Percentiles rank a stretch among this genome's conserved stretches.
Conservation (phyloP, 371 early-diverging fungal genomes). For the Entomophthora muscae region DNA sequence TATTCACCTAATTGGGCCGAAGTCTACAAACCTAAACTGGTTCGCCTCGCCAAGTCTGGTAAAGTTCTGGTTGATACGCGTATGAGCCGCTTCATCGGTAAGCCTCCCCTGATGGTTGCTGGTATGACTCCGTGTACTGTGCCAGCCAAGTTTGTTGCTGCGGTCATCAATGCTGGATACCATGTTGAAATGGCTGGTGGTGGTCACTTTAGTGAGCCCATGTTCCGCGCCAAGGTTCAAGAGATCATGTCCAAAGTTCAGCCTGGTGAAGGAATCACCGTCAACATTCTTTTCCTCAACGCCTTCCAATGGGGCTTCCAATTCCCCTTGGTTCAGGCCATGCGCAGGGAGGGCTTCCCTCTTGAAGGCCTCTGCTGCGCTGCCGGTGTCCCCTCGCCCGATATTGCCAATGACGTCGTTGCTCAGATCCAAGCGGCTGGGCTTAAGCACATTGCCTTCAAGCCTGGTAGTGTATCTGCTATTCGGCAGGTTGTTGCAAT, state of each 20-base stretch:
- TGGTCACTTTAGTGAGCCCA: slow-evolving; percentile 76
- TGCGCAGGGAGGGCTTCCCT: slow-evolving; percentile 82
- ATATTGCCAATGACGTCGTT: slow-evolving; percentile 77
- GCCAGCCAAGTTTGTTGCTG: slow-evolving; percentile 54
- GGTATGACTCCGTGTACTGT: slow-evolving; percentile 83
- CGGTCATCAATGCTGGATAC: slow-evolving; percentile 85
- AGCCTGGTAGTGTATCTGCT: slow-evolving; percentile 74
- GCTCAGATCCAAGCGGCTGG: slow-evolving; percentile 54
- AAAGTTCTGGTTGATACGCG: slow-evolving; percentile 74
- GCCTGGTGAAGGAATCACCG: slow-evolving; percentile 70
- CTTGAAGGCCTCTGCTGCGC: slow-evolving; percentile 81
- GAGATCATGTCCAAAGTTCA: slow-evolving; percentile 51
- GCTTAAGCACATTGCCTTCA: slow-evolving; percentile 79
- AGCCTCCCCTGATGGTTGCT: slow-evolving; percentile 79
- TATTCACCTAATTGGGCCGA: slow-evolving; percentile 81
- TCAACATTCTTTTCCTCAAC: slow-evolving; percentile 86
- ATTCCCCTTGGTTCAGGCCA: slow-evolving; percentile 67
- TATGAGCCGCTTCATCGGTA: slow-evolving; percentile 71
- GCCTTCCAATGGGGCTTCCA: slow-evolving; percentile 92
- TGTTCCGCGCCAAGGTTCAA: slow-evolving; percentile 61
- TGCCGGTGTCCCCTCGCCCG: slow-evolving; percentile 84
- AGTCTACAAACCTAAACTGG: slow-evolving; percentile 63
- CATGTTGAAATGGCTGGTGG: slow-evolving; percentile 90
- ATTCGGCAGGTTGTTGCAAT: slow-evolving; percentile 78
- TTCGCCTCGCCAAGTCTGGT: slow-evolving; percentile 34